These are phyloP conservation scores for Setaria italica DNA, from an alignment of 202 grass and related monocot species.

Conservation along the genomic window DNA sequence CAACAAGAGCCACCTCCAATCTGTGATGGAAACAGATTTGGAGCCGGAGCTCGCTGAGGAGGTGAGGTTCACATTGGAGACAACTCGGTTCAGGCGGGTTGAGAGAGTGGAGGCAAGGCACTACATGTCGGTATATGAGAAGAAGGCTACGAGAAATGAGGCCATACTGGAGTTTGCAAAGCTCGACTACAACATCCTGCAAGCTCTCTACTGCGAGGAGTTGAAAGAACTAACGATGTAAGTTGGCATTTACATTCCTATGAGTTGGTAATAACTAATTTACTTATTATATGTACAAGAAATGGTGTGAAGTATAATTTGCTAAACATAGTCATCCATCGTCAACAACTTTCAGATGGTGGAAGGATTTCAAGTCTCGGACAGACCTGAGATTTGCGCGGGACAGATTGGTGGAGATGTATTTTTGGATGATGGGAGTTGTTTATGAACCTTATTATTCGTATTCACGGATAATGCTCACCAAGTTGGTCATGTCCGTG, in stretches of 20 bases:
- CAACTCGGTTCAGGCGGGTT: slow-evolving; percentile 27
- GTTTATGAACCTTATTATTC: slow-evolving; percentile 39
- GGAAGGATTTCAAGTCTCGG: background rate
- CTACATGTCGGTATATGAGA: slow-evolving; percentile 50
- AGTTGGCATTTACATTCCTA: too few species aligned
- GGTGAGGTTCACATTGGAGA: slow-evolving; percentile 11
- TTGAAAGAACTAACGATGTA: slow-evolving; percentile 30
- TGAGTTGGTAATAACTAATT: too few species aligned
- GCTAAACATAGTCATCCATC: too few species aligned
- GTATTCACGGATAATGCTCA: slow-evolving; percentile 27
- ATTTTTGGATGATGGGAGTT: slow-evolving; percentile 48
- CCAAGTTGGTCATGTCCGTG: background rate
- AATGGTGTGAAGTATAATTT: too few species aligned
- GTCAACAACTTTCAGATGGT: too few species aligned
- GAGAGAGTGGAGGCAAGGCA: slow-evolving; percentile 44
- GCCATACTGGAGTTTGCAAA: slow-evolving; percentile 57
- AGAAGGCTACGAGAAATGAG: background rate
- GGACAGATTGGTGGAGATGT: slow-evolving; percentile 52
- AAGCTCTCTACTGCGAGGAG: slow-evolving; percentile 47
- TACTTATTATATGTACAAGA: too few species aligned
- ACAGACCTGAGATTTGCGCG: slow-evolving; percentile 18
- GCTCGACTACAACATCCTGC: slow-evolving; percentile 49
- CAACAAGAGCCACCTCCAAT: background rate
- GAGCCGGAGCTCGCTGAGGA: background rate
- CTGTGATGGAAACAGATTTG: background rate